Evolutionary conservation across 2,329 filamentous ascomycete species (phyloP).

Genomic region (Zymoseptoria passerinii): DNA sequence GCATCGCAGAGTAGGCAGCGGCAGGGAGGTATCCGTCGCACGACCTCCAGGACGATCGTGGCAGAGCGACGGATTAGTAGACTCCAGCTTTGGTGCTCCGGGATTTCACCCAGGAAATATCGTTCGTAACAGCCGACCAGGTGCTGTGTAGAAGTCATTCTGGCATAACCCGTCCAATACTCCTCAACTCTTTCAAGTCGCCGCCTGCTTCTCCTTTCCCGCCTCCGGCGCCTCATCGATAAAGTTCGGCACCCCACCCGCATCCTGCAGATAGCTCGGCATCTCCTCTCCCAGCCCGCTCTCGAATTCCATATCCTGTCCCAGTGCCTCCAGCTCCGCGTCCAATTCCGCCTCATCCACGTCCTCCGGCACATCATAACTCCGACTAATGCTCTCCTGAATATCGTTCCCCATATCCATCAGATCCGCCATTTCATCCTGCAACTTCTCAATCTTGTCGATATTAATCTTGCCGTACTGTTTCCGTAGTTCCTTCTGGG

Average conservation of each 20-base stretch:
- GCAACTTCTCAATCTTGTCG: conserved; percentile 92
- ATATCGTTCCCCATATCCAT: conserved; percentile 98
- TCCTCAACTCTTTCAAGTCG: conserved; percentile 15
- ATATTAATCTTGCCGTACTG: conserved; percentile 97
- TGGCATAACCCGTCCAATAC: not conserved
- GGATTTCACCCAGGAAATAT: too few species aligned
- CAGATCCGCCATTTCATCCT: conserved; percentile 98
- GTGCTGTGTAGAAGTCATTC: not conserved
- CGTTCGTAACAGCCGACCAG: too few species aligned
- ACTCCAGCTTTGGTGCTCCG: too few species aligned
- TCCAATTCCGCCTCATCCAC: conserved; percentile 95
- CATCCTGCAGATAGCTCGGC: conserved; percentile 79
- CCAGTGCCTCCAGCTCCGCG: conserved; percentile 88
- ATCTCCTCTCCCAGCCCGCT: conserved; percentile 51
- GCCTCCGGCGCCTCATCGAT: conserved; percentile 73
- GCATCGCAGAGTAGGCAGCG: too few species aligned
- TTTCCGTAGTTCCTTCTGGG: conserved; percentile 82
- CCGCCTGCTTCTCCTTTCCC: conserved; percentile 26
- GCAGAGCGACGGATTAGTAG: too few species aligned
- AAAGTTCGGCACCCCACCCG: conserved; percentile 67
- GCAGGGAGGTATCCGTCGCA: too few species aligned
- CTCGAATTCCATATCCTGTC: conserved; percentile 88
- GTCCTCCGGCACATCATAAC: conserved; percentile 93
- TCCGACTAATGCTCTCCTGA: conserved; percentile 81
- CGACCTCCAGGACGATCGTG: too few species aligned